Percentiles rank a stretch among this genome's conserved stretches.
phyloP scores from a whole-genome alignment of 2,329 filamentous ascomycete species.

The Phaeophleospora eucalypticola region DNA sequence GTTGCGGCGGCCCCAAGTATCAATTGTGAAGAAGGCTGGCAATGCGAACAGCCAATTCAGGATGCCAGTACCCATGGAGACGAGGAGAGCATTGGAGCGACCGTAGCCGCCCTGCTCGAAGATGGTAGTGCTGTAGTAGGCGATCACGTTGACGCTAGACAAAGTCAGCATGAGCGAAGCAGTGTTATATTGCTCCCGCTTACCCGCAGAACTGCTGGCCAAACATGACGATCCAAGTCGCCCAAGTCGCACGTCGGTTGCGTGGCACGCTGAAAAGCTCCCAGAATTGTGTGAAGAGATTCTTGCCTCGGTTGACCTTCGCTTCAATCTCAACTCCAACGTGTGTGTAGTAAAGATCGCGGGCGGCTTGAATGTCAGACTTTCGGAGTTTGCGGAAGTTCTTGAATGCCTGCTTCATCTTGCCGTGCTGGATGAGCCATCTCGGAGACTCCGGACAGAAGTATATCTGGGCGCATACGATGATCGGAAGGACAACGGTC shows the following conservation, averaged over 20 bases:
- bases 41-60: constrained; percentile 55
- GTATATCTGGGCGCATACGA: constrained; percentile 32
- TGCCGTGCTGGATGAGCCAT: constrained; percentile 25
- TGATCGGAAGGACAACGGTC: constrained; percentile 56
- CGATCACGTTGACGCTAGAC: constrained; percentile 25
- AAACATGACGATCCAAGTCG: constrained; percentile 20
- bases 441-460: constrained; percentile 42
- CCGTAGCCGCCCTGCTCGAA: constrained; percentile 33
- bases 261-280: constrained; percentile 26
- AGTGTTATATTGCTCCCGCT: neutral
- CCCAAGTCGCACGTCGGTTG: constrained; percentile 23
- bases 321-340: constrained; percentile 22
- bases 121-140: constrained; percentile 36
- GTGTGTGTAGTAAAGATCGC: constrained; percentile 24
- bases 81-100: constrained; percentile 49
- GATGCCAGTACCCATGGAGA: constrained; percentile 56
- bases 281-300: constrained; percentile 8
- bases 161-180: neutral
- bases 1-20: constrained; percentile 50
- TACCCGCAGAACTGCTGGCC: constrained; percentile 14
- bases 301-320: constrained; percentile 1
- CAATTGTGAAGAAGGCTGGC: constrained; percentile 31
- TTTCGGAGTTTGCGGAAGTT: neutral
- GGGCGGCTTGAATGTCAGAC: constrained; percentile 2
- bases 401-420: constrained; percentile 1